These are phyloP conservation scores for Podospora didyma DNA, from an alignment of 495 filamentous ascomycete species.

Conservation along the genomic window DNA sequence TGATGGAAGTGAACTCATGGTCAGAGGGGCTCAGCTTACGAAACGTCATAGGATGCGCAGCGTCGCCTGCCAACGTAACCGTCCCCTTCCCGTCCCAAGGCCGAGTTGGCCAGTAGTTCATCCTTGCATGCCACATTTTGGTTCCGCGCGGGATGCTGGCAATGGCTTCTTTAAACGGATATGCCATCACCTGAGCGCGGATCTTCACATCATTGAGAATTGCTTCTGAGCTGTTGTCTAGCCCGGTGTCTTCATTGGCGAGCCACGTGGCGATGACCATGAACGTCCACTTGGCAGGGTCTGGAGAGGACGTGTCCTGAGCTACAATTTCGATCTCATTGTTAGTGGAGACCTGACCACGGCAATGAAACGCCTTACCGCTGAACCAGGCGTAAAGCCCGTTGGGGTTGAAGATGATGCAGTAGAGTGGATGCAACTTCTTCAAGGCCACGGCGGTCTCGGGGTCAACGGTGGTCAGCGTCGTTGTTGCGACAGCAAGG, in stretches of 20 bases:
- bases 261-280: conserved; percentile 21
- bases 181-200: conserved; percentile 9
- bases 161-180: conserved; percentile 19
- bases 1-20: too few species aligned
- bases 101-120: conserved; percentile 27
- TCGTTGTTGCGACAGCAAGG: background rate
- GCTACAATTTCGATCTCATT: too few species aligned
- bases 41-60: conserved; percentile 49
- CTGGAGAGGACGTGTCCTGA: conserved; percentile 15
- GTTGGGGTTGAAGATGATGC: conserved; percentile 25
- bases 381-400: conserved; percentile 23
- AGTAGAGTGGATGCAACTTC: conserved; percentile 22
- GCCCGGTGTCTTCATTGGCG: background rate
- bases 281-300: conserved; percentile 22
- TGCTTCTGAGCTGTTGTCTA: conserved; percentile 3
- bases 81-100: conserved; percentile 39
- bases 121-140: conserved; percentile 12
- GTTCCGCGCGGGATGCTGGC: conserved; percentile 14
- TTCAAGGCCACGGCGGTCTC: conserved; percentile 17
- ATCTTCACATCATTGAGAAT: conserved; percentile 9
- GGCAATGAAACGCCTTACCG: conserved; percentile 9
- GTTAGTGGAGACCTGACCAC: too few species aligned
- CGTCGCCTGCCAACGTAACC: conserved; percentile 48
- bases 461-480: background rate
- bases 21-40: conserved; percentile 15